Conservation (phyloP, 176 grass and related monocot genomes). For the Cenchrus americanus region DNA sequence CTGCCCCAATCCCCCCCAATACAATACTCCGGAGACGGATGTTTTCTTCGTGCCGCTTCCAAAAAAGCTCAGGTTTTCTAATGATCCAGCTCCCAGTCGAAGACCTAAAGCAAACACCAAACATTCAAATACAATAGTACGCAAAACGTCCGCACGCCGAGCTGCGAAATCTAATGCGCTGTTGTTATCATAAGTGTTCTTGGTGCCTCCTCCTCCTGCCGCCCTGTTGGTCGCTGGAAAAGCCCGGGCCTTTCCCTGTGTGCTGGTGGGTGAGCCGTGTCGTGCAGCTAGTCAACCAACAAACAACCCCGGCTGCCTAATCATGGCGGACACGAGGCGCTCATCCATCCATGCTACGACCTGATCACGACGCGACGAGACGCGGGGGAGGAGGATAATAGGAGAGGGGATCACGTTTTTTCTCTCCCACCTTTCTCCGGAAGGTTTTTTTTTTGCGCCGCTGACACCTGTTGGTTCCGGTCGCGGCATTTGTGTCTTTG, state of each 20-base stretch:
- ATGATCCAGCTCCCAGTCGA: constrained; percentile 3
- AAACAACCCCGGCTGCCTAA: constrained; percentile 20
- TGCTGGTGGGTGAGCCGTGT: constrained; percentile 40
- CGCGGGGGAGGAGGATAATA: too few species aligned
- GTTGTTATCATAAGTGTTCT: neutral
- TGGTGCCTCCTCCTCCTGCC: constrained; percentile 6
- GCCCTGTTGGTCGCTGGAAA: constrained; percentile 29
- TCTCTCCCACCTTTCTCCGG: neutral
- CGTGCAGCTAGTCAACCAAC: constrained; percentile 37
- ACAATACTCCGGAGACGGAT: constrained; percentile 2
- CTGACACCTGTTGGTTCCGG: constrained; percentile 38
- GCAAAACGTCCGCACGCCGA: neutral
- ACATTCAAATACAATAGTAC: neutral
- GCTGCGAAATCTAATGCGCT: neutral
- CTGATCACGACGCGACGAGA: neutral
- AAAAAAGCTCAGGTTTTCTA: constrained; percentile 1
- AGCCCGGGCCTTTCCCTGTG: neutral
- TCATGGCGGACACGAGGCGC: constrained; percentile 41
- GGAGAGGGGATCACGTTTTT: neutral
- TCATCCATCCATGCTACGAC: constrained; percentile 9
- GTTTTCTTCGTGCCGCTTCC: constrained; percentile 5
- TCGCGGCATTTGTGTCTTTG: neutral
- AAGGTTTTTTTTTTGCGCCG: neutral
- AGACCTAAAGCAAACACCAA: neutral
- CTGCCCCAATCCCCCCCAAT: neutral